Conservation (phyloP, 208 protist genomes). For the Leishmania braziliensis region DNA sequence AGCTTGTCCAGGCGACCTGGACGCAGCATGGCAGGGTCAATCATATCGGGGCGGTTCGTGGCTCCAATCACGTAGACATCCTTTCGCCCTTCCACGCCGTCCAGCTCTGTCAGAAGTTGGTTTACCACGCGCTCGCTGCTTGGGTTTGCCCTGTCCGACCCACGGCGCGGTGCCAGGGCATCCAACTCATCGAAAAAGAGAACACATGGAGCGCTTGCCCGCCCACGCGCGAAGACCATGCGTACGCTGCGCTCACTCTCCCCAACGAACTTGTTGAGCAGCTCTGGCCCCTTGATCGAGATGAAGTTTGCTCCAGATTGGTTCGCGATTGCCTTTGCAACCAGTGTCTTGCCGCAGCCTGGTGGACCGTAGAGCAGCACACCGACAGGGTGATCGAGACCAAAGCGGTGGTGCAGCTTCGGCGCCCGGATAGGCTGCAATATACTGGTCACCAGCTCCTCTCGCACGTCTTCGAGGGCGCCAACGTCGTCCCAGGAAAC, state of each 20-base stretch:
- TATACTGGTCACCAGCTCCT: constrained; percentile 93
- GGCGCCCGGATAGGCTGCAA: constrained; percentile 92
- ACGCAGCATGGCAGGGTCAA: constrained; percentile 98
- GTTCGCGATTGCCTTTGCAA: constrained; percentile 96
- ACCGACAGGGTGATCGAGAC: constrained; percentile 90
- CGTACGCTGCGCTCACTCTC: constrained; percentile 98
- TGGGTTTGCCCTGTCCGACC: constrained; percentile 85
- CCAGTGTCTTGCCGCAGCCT: constrained; percentile 98
- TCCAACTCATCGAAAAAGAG: constrained; percentile 99
- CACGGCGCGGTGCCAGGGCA: constrained; percentile 94
- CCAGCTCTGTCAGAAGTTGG: constrained; percentile 99
- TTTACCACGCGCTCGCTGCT: constrained; percentile 98
- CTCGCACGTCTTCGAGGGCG: constrained; percentile 94
- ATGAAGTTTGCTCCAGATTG: constrained; percentile 98
- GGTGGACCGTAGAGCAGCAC: constrained; percentile 99
- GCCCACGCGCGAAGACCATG: constrained; percentile 95
- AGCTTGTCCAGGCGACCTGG: constrained; percentile 97
- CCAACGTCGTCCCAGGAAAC: constrained; percentile 98
- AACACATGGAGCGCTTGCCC: constrained; percentile 95
- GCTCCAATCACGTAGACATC: constrained; percentile 98
- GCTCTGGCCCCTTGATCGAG: constrained; percentile 98
- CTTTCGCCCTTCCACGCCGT: constrained; percentile 96
- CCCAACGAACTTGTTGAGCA: constrained; percentile 99
- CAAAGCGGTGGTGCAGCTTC: constrained; percentile 90
- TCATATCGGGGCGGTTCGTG: constrained; percentile 98